Percentiles rank a stretch among this genome's conserved stretches.
Evolutionary conservation across 1,284 basidiomycete genomes (phyloP).

Genomic region (Ceratobasidium sp.): DNA sequence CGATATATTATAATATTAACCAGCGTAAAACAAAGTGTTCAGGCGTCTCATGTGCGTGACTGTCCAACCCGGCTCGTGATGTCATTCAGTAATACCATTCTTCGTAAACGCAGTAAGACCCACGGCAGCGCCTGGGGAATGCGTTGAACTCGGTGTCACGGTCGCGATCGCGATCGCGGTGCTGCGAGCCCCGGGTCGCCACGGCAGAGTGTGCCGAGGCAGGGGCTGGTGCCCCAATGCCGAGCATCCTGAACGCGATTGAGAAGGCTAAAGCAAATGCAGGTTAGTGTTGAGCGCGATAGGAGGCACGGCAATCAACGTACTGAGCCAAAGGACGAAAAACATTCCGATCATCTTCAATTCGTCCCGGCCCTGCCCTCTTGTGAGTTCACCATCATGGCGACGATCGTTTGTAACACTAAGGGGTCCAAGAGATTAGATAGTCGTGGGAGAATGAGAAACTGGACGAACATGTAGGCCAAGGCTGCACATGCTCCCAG

Average conservation of each 20-base stretch:
- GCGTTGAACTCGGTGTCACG: constrained; percentile 8
- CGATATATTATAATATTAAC: constrained; percentile 39
- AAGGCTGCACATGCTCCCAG: constrained; percentile 36
- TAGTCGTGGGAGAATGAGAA: background rate
- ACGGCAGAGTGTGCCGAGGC: constrained; percentile 5
- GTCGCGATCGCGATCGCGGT: constrained; percentile 16
- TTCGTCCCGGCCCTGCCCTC: constrained; percentile 24
- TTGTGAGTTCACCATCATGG: constrained; percentile 30
- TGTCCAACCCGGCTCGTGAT: background rate
- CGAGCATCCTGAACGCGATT: constrained; percentile 29
- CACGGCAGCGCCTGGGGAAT: constrained; percentile 27
- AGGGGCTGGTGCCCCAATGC: constrained; percentile 15
- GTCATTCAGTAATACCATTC: constrained; percentile 34
- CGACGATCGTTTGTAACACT: constrained; percentile 35
- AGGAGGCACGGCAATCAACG: constrained; percentile 21
- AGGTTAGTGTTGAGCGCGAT: constrained; percentile 3
- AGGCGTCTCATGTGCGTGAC: constrained; percentile 2
- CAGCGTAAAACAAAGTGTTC: constrained; percentile 5
- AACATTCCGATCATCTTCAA: constrained; percentile 41
- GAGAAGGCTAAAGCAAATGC: constrained; percentile 23
- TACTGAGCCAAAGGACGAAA: constrained; percentile 38
- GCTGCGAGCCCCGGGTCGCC: background rate
- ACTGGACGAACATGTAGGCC: constrained; percentile 23
- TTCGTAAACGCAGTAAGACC: constrained; percentile 36
- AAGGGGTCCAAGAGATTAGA: background rate